Evolutionary conservation across 2,329 filamentous ascomycete genomes (phyloP).

Genomic region (Botryotinia calthae): DNA sequence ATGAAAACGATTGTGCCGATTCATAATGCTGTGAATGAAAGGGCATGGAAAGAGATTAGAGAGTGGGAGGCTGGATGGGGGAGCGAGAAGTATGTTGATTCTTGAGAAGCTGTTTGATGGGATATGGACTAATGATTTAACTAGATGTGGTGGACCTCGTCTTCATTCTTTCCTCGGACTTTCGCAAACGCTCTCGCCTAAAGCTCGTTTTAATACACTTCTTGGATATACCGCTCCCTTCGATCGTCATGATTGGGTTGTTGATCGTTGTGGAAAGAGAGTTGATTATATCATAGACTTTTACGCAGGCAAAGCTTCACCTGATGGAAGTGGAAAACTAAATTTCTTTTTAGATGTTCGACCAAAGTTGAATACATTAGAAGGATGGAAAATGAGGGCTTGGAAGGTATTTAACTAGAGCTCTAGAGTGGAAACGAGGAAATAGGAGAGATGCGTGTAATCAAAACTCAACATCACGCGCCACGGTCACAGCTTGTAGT

Average conservation of each 20-base stretch:
- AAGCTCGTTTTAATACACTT: constrained; percentile 76
- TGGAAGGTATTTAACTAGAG: constrained; percentile 50
- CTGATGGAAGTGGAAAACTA: constrained; percentile 43
- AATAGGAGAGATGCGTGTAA: constrained; percentile 54
- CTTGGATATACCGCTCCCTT: constrained; percentile 91
- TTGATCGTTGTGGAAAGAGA: constrained; percentile 81
- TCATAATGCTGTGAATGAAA: constrained; percentile 97
- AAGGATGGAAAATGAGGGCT: constrained; percentile 65
- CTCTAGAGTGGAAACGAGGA: constrained; percentile 37
- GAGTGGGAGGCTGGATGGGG: constrained; percentile 76
- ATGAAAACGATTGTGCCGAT: constrained; percentile 94
- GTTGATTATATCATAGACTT: constrained; percentile 98
- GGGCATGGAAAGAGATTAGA: constrained; percentile 89
- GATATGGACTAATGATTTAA: not conserved
- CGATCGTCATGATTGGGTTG: constrained; percentile 95
- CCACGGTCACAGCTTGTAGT: constrained; percentile 85
- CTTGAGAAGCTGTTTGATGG: not conserved
- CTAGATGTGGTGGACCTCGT: constrained; percentile 70
- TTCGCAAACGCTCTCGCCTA: constrained; percentile 69
- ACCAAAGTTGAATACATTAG: constrained; percentile 66
- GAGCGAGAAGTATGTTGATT: constrained; percentile 52
- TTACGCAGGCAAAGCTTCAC: constrained; percentile 66
- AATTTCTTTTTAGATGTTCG: constrained; percentile 68
- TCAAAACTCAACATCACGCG: constrained; percentile 84
- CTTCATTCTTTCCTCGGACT: constrained; percentile 81